phyloP scores from a whole-genome alignment of 257 asterid species.

The Galeopsis tetrahit region DNA sequence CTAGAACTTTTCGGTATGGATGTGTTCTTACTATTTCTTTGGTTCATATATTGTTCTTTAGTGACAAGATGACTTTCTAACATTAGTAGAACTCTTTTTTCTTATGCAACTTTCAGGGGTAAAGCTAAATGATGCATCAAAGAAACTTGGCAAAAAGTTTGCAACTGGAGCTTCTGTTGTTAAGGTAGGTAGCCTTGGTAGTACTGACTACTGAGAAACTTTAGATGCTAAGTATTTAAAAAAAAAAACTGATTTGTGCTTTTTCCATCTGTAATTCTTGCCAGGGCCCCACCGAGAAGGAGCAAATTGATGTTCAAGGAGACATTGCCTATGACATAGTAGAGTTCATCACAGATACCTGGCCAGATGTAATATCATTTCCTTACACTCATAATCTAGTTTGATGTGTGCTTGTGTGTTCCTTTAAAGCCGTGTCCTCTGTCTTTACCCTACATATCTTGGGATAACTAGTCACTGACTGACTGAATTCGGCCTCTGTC shows the following conservation, averaged over 20 bases:
- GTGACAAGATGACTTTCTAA: slow-evolving; percentile 12
- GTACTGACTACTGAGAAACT: slow-evolving; percentile 20
- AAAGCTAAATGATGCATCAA: slow-evolving; percentile 92
- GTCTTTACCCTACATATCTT: slow-evolving; percentile 5
- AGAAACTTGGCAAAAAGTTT: slow-evolving; percentile 96
- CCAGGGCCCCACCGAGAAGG: slow-evolving; percentile 98
- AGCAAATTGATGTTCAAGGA: slow-evolving; percentile 99
- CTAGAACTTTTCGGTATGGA: slow-evolving; percentile 86
- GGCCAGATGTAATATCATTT: slow-evolving; percentile 78
- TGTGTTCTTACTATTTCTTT: slow-evolving; percentile 16
- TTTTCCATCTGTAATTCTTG: slow-evolving; percentile 28
- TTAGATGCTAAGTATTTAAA: slow-evolving; percentile 19
- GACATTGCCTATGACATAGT: slow-evolving; percentile 94
- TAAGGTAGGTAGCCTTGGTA: slow-evolving; percentile 57
- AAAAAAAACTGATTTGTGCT: slow-evolving; percentile 17
- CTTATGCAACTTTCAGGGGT: slow-evolving; percentile 59
- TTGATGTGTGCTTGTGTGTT: slow-evolving; percentile 14
- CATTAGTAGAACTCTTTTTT: slow-evolving; percentile 20
- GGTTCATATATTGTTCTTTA: slow-evolving; percentile 22
- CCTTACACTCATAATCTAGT: slow-evolving; percentile 28
- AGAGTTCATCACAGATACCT: slow-evolving; percentile 92
- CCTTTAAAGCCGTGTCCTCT: background rate
- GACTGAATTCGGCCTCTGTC: background rate
- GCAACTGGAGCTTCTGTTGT: slow-evolving; percentile 99
- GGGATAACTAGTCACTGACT: slow-evolving; percentile 7